Base-by-base conservation (phyloP, 331 rosid genomes). In the Phaseolus coccineus region DNA sequence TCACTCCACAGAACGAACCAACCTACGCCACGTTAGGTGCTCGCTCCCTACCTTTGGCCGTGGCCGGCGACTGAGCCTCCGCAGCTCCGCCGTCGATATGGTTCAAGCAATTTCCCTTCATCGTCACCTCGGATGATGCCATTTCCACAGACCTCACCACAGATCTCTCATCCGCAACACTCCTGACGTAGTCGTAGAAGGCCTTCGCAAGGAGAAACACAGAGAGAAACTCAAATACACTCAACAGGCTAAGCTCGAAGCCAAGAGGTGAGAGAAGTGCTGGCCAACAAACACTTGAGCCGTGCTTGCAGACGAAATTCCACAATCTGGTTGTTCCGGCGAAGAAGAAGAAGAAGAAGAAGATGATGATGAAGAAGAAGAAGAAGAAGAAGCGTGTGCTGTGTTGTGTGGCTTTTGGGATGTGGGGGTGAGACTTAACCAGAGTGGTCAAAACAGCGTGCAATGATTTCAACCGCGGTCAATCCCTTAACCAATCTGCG, bases 391-490 rank as follows among this genome's bases (percentile, higher is more conserved):
- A 56, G 62, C 1, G 35, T 24, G 55, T 24, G 77, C 9, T 15
- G 15, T 58, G 39, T 3, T 30, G 10, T 62, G 13, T 39, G 52
- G 13, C 0, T 73, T 72, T 73, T 53, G 67, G 27, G 53, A 6
- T 78, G 83, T 75, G 77, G 73, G 19, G 40, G 78, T 62, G 64
- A 59, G 78, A 73, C 80, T 79, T 85, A 84, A 88, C 83, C 85
- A 66, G 74, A 63, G 77, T 83, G 86, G 92, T 88, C 87, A 87
- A 85, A 82, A 85, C 74, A 62, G 81, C 74, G 77, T 66, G 87
- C 90, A 88, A 88, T 85, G 10, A 82, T 87, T 90, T 90, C 87
- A 84, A 90, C 91, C 84, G 86, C 90, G 80, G 92, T 90, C 88
- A 88, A 88, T 78, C 71, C 62, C 77, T 87, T 80, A 85, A 87